phyloP scores from a whole-genome alignment of 768 basidiomycete species.

The Suillus subluteus region DNA sequence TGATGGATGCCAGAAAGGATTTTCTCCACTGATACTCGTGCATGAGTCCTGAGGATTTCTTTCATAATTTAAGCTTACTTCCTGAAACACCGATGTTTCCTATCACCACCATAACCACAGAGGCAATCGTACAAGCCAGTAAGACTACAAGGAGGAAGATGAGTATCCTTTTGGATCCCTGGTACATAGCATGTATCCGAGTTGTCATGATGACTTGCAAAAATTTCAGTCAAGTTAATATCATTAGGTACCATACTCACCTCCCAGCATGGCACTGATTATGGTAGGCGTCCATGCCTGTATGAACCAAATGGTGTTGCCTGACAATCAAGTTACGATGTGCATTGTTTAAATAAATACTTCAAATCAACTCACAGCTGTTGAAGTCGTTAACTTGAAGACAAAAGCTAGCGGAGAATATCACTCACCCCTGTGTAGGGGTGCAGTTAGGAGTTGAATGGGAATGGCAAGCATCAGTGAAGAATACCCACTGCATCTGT shows the following conservation, averaged over 20 bases:
- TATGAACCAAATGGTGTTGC: background rate
- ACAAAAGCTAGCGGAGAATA: background rate
- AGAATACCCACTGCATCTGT: background rate
- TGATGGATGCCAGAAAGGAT: background rate
- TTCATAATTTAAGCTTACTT: background rate
- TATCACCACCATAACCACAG: background rate
- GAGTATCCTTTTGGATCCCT: background rate
- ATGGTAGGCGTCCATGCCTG: background rate
- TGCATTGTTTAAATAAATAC: background rate
- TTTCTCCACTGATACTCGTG: background rate
- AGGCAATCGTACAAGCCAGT: background rate
- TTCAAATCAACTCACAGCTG: background rate
- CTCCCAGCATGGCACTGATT: background rate
- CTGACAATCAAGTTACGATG: background rate
- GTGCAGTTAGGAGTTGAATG: background rate
- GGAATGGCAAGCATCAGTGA: background rate
- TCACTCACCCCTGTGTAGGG: background rate
- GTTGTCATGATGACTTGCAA: background rate
- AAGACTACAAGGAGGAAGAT: background rate
- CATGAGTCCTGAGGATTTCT: background rate
- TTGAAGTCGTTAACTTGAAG: background rate
- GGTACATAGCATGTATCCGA: slow-evolving; percentile 3
- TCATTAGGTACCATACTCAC: background rate
- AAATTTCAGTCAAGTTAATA: background rate
- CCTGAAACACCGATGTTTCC: background rate